phyloP scores from a whole-genome alignment of 768 basidiomycete species.

The Auricularia heimuer region DNA sequence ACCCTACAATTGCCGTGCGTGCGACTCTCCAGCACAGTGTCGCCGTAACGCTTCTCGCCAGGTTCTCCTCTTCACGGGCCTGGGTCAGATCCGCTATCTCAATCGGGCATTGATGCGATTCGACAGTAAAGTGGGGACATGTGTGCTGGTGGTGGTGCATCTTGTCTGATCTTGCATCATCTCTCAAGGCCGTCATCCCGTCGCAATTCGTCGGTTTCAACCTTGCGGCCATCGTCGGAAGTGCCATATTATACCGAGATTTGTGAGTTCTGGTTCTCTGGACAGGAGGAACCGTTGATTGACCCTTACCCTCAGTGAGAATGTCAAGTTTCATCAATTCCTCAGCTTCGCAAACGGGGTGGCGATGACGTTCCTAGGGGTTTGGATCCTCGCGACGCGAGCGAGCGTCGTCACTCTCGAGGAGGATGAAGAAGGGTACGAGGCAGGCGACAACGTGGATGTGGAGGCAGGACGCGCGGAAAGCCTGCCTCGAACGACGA shows the following conservation, averaged over 20 bases:
- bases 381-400: conserved; percentile 65
- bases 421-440: conserved; percentile 18
- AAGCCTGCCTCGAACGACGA: neutral
- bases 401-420: conserved; percentile 16
- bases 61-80: conserved; percentile 63
- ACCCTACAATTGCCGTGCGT: conserved; percentile 62
- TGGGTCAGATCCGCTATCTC: conserved; percentile 78
- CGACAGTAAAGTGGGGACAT: conserved; percentile 64
- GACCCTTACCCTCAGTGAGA: conserved; percentile 23
- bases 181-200: conserved; percentile 71
- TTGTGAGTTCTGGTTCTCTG: conserved; percentile 30
- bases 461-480: conserved; percentile 5
- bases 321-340: conserved; percentile 69
- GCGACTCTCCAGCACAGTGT: conserved; percentile 3
- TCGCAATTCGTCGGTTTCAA: conserved; percentile 94
- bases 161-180: conserved; percentile 2
- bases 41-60: conserved; percentile 19
- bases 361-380: conserved; percentile 80
- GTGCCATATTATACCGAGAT: conserved; percentile 89
- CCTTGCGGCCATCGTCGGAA: conserved; percentile 84
- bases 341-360: conserved; percentile 82
- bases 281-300: neutral
- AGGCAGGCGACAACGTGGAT: conserved; percentile 12
- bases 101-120: conserved; percentile 87
- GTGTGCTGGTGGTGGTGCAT: neutral